Evolutionary conservation across 2,329 filamentous ascomycete species (phyloP), one percentile per base, ranked within the genome.

Genomic region (Monilinia aucupariae): DNA sequence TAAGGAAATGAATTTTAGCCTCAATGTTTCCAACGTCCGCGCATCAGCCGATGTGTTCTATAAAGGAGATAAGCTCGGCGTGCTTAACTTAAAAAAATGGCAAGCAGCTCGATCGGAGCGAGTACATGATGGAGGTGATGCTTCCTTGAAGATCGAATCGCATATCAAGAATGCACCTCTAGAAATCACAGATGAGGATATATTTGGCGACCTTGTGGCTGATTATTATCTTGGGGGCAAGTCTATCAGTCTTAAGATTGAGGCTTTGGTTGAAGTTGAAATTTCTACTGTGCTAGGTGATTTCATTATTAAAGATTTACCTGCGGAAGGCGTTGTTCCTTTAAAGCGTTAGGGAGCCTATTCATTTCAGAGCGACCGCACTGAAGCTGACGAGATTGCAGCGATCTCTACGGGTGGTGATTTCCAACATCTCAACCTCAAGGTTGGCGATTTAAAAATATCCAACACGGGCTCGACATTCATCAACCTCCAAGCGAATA

Each of bases 281-380:
- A 84, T 97, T 59, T 81, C 86, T 64, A 97, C 92, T 37, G 87
- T 89, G 32, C 80, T 99, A 67, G 94, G 94, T 55, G 80, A 87
- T 69, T 84, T 97, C 72, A 82, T 88, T 61, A 79, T 97, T 71
- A 91, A 90, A 75, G 86, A 88, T 68, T 88, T 99, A 71, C 93
- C 93, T 54, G 91, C 85, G 50, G 82, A 92, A 79, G 92, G 94
- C 70, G 84, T 87, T 72, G 87, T 99, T 73, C 90, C 90, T 77
- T 85, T 97, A 79, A 96, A 96, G 84, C 90, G 92, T 96, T 88
- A 86, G 92, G 92, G 91, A 61, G 77, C 81, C 80, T 77, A 79
- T 82, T 79, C 76, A 71, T 75, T 77, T 66, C 69, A 69, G 65
- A 65, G 68, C 68, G 65, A 69, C 68, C 65, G 68, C 70, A 71